These are phyloP conservation scores for Ilyonectria robusta DNA, from an alignment of 2,329 filamentous ascomycete genomes.

Conservation along the genomic window DNA sequence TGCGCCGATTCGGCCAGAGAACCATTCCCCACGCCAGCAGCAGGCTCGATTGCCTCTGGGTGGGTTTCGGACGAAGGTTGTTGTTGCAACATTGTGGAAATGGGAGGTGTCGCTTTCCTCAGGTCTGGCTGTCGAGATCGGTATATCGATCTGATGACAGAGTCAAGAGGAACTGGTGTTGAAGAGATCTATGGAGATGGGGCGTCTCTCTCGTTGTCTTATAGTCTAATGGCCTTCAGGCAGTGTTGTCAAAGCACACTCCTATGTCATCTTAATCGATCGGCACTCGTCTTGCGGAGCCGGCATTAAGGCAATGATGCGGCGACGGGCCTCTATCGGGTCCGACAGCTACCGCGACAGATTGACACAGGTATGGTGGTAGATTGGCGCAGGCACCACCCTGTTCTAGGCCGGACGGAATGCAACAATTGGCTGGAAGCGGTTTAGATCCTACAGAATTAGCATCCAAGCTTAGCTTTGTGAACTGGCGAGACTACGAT, in stretches of 20 bases:
- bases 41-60: background rate
- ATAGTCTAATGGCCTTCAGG: background rate
- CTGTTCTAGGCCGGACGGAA: background rate
- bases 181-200: background rate
- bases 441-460: background rate
- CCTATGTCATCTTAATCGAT: background rate
- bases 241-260: background rate
- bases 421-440: background rate
- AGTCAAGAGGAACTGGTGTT: background rate
- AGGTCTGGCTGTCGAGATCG: background rate
- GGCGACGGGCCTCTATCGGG: background rate
- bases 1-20: background rate
- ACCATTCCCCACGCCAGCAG: background rate
- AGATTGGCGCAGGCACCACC: background rate
- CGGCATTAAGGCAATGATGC: background rate
- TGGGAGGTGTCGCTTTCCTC: background rate
- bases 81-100: background rate
- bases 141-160: background rate
- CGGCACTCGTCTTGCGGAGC: slow-evolving; percentile 35
- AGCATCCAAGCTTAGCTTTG: background rate
- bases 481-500: background rate
- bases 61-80: background rate
- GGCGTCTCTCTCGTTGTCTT: background rate
- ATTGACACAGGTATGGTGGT: background rate
- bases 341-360: background rate